A percentile compares a stretch with the other conserved stretches of the same genome.
Conservation (phyloP, 2,329 filamentous ascomycete genomes). For the Emericellopsis atlantica region DNA sequence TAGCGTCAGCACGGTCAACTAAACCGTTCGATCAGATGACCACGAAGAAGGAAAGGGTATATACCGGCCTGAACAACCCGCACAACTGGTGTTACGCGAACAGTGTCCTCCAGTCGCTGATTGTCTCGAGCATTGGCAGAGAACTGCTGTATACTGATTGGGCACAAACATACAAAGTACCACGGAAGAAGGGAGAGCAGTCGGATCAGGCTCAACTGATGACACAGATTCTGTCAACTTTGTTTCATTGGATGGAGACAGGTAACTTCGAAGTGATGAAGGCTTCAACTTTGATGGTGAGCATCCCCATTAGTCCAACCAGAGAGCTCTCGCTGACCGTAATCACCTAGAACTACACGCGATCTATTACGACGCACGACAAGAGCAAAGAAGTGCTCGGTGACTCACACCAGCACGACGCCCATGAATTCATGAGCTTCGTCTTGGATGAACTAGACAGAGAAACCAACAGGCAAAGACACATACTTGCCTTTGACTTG, state of each 20-base stretch:
- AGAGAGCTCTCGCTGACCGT: background rate
- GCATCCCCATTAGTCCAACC: constrained; percentile 5
- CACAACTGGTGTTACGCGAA: constrained; percentile 87
- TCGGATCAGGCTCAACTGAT: constrained; percentile 44
- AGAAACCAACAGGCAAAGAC: constrained; percentile 53
- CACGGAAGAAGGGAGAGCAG: constrained; percentile 48
- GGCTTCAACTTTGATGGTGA: constrained; percentile 44
- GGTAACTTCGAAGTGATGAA: constrained; percentile 37
- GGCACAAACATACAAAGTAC: constrained; percentile 53
- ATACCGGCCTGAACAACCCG: constrained; percentile 65
- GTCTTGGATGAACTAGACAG: constrained; percentile 71
- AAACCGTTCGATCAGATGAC: background rate
- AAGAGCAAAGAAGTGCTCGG: constrained; percentile 36
- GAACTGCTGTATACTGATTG: constrained; percentile 46
- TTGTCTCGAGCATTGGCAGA: constrained; percentile 60
- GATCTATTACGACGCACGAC: constrained; percentile 20
- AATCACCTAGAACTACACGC: constrained; percentile 38
- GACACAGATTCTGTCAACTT: constrained; percentile 43
- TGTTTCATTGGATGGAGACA: constrained; percentile 43
- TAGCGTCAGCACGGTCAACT: background rate
- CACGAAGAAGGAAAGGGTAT: constrained; percentile 1
- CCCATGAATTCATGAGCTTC: constrained; percentile 80
- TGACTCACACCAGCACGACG: constrained; percentile 72
- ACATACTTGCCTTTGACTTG: no score
- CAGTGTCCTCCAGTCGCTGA: constrained; percentile 73